These are phyloP conservation scores for Zelopaecilomyces penicillatus DNA, from an alignment of 2,329 filamentous ascomycete species.

Conservation along the genomic window DNA sequence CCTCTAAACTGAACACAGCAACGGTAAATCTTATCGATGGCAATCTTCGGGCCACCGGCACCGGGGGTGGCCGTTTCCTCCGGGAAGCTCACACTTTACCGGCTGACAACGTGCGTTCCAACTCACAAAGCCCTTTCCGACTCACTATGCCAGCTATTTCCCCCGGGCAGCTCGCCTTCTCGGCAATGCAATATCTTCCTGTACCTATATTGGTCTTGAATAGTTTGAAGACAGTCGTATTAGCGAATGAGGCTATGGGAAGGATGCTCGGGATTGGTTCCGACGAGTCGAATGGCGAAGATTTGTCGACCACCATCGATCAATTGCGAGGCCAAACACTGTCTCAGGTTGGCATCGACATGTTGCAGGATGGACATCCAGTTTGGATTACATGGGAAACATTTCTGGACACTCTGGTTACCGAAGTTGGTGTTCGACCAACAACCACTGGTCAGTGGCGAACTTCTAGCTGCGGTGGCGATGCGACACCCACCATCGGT, in stretches of 20 bases:
- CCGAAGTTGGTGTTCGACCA: conserved; percentile 30
- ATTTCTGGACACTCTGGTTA: conserved; percentile 46
- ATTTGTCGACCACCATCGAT: conserved; percentile 43
- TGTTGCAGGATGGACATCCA: conserved; percentile 58
- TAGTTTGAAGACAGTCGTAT: conserved; percentile 57
- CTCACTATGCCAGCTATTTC: conserved; percentile 39
- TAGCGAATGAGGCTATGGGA: conserved; percentile 71
- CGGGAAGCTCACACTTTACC: conserved; percentile 19
- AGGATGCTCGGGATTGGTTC: conserved; percentile 53
- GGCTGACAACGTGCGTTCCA: conserved; percentile 19
- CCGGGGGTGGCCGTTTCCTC: conserved; percentile 26
- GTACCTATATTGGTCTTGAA: conserved; percentile 63
- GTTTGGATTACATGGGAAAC: conserved; percentile 52
- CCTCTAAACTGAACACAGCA: not conserved
- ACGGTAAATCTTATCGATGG: conserved; percentile 13
- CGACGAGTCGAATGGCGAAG: conserved; percentile 31
- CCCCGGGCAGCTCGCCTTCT: conserved; percentile 51
- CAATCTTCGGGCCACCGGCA: conserved; percentile 15
- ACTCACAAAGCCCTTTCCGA: conserved; percentile 30
- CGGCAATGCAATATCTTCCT: conserved; percentile 65
- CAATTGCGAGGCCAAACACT: conserved; percentile 56
- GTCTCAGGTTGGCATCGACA: conserved; percentile 63
- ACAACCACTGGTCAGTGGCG: conserved; percentile 15
- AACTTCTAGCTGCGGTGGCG: conserved; percentile 22
- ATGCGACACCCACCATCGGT: conserved; percentile 29